These are phyloP conservation scores for Vicia sativa DNA, from an alignment of 306 rosid species.

Conservation along the genomic window DNA sequence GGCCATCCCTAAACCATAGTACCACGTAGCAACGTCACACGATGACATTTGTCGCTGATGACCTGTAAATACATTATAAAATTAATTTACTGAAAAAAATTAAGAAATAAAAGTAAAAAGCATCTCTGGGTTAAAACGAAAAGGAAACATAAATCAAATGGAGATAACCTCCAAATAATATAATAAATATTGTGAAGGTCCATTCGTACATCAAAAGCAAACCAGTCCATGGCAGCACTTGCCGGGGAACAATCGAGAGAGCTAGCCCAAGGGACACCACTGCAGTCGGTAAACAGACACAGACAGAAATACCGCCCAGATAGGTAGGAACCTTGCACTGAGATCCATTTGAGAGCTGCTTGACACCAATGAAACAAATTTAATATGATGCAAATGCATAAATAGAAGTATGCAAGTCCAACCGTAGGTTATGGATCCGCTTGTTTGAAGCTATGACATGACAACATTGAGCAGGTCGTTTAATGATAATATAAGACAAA, in stretches of 20 bases:
- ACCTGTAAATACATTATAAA: conserved; percentile 53
- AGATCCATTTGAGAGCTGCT: conserved; percentile 47
- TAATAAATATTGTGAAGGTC: conserved; percentile 78
- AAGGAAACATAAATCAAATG: conserved; percentile 46
- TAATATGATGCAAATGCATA: conserved; percentile 31
- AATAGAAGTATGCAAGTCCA: conserved; percentile 21
- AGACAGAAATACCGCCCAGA: conserved; percentile 78
- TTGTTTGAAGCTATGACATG: conserved; percentile 32
- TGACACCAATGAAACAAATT: conserved; percentile 39
- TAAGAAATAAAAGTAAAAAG: neutral
- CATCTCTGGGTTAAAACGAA: conserved; percentile 9
- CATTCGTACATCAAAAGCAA: conserved; percentile 96
- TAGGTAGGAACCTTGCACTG: conserved; percentile 75
- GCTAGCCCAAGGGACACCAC: conserved; percentile 65
- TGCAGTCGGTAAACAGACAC: conserved; percentile 67
- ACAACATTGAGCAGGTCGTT: conserved; percentile 16
- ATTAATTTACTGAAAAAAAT: neutral
- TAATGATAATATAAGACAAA: conserved; percentile 30
- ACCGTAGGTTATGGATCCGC: conserved; percentile 27
- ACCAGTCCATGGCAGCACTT: conserved; percentile 99
- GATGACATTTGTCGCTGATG: conserved; percentile 74
- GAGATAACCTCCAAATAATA: conserved; percentile 80
- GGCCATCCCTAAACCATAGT: conserved; percentile 83
- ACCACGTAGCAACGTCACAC: conserved; percentile 63
- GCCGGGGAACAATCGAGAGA: conserved; percentile 77